A percentile compares a stretch with the other conserved stretches of the same genome.
phyloP scores from a whole-genome alignment of 495 filamentous ascomycete species.

The Penicillium maclennaniae region DNA sequence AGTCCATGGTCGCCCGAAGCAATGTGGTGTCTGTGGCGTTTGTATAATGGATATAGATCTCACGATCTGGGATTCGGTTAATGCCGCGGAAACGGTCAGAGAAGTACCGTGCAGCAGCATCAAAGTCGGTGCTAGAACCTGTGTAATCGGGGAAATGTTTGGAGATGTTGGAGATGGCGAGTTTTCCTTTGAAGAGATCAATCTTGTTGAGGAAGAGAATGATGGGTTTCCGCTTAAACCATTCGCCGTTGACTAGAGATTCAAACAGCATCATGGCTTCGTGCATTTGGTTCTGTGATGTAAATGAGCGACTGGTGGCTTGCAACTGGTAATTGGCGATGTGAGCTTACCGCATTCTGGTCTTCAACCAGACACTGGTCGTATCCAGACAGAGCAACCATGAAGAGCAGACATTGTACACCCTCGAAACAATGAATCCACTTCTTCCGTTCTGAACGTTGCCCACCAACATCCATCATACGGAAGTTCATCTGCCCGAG shows the following conservation, averaged over 20 bases:
- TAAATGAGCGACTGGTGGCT: not conserved
- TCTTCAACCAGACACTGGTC: slow-evolving; percentile 97
- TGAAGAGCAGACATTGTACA: slow-evolving; percentile 87
- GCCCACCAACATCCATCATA: slow-evolving; percentile 98
- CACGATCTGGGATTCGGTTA: slow-evolving; percentile 78
- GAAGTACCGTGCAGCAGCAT: slow-evolving; percentile 75
- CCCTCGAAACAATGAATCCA: slow-evolving; percentile 99
- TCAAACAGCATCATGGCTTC: slow-evolving; percentile 98
- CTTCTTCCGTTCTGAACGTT: slow-evolving; percentile 96
- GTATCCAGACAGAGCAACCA: slow-evolving; percentile 94
- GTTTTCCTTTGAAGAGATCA: slow-evolving; percentile 92
- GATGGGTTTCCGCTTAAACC: slow-evolving; percentile 94
- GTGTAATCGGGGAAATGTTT: slow-evolving; percentile 93
- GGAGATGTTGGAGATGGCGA: slow-evolving; percentile 72
- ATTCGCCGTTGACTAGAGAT: slow-evolving; percentile 93
- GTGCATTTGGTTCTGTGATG: slow-evolving; percentile 93
- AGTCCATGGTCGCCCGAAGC: slow-evolving; percentile 94
- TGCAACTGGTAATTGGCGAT: not conserved
- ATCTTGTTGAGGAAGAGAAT: slow-evolving; percentile 99
- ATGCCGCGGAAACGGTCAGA: slow-evolving; percentile 84
- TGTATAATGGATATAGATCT: slow-evolving; percentile 91
- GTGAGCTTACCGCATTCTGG: slow-evolving; percentile 79
- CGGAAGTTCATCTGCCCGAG: slow-evolving; percentile 91
- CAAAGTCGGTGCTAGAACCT: slow-evolving; percentile 51
- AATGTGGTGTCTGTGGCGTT: slow-evolving; percentile 95